Base-by-base conservation (phyloP, 106 monocot genomes). In the Triglochin maritima region DNA sequence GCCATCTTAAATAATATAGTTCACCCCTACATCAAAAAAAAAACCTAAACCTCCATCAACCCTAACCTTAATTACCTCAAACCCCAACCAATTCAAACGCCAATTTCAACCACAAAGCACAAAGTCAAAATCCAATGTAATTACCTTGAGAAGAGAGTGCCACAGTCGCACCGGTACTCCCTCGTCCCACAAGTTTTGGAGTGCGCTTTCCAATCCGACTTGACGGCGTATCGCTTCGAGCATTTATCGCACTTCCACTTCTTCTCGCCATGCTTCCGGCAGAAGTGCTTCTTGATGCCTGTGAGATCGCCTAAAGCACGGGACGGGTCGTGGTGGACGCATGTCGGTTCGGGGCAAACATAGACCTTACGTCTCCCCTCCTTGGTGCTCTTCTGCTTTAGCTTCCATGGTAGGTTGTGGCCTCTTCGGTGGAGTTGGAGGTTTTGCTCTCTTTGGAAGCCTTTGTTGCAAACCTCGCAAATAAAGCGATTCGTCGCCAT, bases 231-330 rank as follows among this genome's bases (percentile, higher is more conserved):
- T 63, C 80, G 80, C 82, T 89, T 89, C 10, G 85, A 82, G 64
- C 88, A 89, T 78, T 79, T 85, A 14, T 81, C 82, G n/a, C 88
- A 89, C 66, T 85, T 79, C 88, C 88, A 89, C 75, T 82, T 82
- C 77, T 89, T 89, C 74, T 89, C 88, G 0, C 88, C 88, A 43
- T 89, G 88, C 69, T 89, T 89, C 64, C 88, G 64, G 66, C 77
- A 80, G 82, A 85, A 89, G 74, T 88, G 88, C 74, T 88, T 88
- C 77, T 88, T 88, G 65, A 88, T 88, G 29, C 88, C 88, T 1
- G 88, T 88, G 43, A 88, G 74, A 64, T 88, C 88, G 0, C 88
- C 88, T 3, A 88, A 81, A 0, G 88, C 88, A 13, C 88, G 63
- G 0, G 85, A 69, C n/a, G 88, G 88, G 52, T 89, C 78, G 46